phyloP scores from a whole-genome alignment of 73 alveolate genomes.

The Paramecium sexaurelia region DNA sequence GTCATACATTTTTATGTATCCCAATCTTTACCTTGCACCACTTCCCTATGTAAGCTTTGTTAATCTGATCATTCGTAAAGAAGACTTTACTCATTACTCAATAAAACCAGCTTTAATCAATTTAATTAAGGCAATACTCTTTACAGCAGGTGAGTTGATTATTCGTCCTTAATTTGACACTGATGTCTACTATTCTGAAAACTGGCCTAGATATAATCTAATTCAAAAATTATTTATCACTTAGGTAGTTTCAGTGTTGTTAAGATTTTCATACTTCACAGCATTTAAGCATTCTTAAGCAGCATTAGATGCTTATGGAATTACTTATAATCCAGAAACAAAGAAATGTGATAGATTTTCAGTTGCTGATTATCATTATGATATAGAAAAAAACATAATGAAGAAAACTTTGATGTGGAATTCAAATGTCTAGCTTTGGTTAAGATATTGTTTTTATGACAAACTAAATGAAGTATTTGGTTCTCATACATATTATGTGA shows the following conservation, averaged over 20 bases:
- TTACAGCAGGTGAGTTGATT: neutral
- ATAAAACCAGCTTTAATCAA: neutral
- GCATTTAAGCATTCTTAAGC: constrained; percentile 2
- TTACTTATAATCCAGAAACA: constrained; percentile 44
- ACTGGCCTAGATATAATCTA: neutral
- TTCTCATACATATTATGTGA: neutral
- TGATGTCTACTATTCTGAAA: neutral
- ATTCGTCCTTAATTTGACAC: neutral
- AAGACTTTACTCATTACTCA: neutral
- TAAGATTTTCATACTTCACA: neutral
- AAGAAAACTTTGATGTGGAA: constrained; percentile 17
- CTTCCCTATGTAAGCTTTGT: neutral
- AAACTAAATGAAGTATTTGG: neutral
- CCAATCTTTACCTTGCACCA: neutral
- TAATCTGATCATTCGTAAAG: neutral
- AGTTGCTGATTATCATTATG: constrained; percentile 45
- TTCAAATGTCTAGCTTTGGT: constrained; percentile 33
- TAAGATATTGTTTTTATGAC: constrained; percentile 17
- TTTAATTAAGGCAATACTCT: neutral
- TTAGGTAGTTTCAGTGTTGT: neutral
- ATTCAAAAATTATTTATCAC: neutral
- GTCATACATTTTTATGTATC: constrained; percentile 7
- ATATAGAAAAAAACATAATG: neutral
- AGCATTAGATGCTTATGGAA: constrained; percentile 34
- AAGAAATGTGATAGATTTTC: constrained; percentile 39